A percentile compares a stretch with the other conserved stretches of the same genome.
These are phyloP conservation scores for Russula vinacea DNA, from an alignment of 768 basidiomycete species.

Conservation along the genomic window DNA sequence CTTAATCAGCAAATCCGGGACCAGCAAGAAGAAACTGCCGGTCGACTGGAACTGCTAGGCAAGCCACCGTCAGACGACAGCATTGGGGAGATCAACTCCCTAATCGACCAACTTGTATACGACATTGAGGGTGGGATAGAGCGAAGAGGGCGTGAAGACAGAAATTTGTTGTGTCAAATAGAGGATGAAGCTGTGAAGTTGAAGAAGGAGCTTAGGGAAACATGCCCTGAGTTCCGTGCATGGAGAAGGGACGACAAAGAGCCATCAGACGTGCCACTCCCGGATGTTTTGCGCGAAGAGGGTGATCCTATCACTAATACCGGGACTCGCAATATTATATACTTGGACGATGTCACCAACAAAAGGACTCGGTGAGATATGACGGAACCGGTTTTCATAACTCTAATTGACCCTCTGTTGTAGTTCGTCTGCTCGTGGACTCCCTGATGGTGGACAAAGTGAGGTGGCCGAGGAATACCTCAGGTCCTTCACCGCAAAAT, in stretches of 20 bases:
- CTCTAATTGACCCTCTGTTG: not conserved
- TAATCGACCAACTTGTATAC: slow-evolving; percentile 45
- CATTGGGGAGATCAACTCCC: slow-evolving; percentile 47
- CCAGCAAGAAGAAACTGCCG: slow-evolving; percentile 36
- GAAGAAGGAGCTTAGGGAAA: slow-evolving; percentile 14
- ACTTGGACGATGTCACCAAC: slow-evolving; percentile 15
- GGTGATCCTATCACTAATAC: not conserved
- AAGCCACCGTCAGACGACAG: slow-evolving; percentile 52
- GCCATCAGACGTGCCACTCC: not conserved
- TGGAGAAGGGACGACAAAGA: not conserved
- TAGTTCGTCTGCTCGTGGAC: slow-evolving; percentile 21
- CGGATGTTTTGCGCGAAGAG: slow-evolving; percentile 11
- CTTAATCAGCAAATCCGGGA: slow-evolving; percentile 53
- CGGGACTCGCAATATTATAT: slow-evolving; percentile 1
- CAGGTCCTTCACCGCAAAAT: slow-evolving; percentile 5
- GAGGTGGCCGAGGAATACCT: slow-evolving; percentile 23
- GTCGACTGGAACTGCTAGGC: slow-evolving; percentile 40
- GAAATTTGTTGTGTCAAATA: slow-evolving; percentile 30
- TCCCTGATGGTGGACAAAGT: slow-evolving; percentile 17
- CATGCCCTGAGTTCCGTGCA: slow-evolving; percentile 26
- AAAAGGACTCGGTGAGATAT: slow-evolving; percentile 16
- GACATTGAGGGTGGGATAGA: slow-evolving; percentile 46
- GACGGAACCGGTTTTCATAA: not conserved
- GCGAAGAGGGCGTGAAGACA: slow-evolving; percentile 41
- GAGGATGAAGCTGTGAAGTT: slow-evolving; percentile 9